phyloP scores from a whole-genome alignment of 2,329 filamentous ascomycete species.

The Daldinia eschscholtzii region DNA sequence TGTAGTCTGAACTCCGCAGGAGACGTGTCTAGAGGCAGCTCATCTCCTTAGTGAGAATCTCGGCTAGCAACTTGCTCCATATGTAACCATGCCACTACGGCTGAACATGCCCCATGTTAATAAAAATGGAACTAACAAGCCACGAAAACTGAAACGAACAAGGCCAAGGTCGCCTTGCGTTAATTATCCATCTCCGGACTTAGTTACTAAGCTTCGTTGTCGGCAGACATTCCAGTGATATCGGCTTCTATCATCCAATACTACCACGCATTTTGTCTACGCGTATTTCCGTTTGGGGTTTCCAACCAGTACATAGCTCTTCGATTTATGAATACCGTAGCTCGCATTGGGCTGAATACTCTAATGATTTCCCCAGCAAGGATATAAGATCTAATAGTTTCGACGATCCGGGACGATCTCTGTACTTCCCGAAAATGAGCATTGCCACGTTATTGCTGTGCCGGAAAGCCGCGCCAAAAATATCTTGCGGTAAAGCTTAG shows the following conservation, averaged over 20 bases:
- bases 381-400: conserved; percentile 12
- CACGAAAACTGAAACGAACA: conserved; percentile 10
- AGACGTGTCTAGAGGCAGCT: not conserved
- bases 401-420: conserved; percentile 32
- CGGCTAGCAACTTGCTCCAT: conserved; percentile 6
- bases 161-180: conserved; percentile 13
- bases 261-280: not conserved
- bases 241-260: not conserved
- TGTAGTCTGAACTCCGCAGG: conserved; percentile 13
- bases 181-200: not conserved
- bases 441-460: conserved; percentile 18
- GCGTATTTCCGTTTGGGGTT: not conserved
- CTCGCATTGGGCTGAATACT: not conserved
- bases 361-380: not conserved
- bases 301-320: not conserved
- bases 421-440: conserved; percentile 14
- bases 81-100: conserved; percentile 19
- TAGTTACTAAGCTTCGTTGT: not conserved
- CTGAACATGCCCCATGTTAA: conserved; percentile 3
- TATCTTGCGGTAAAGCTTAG: conserved; percentile 11
- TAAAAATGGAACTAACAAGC: conserved; percentile 18
- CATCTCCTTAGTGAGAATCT: conserved; percentile 4
- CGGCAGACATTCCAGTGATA: not conserved
- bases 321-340: not conserved
- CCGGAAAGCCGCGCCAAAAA: conserved; percentile 26